Percentiles rank a stretch among this genome's conserved stretches.
These are phyloP conservation scores for Aegilops bicornis DNA, from an alignment of 176 grass and related monocot genomes.

Conservation along the genomic window DNA sequence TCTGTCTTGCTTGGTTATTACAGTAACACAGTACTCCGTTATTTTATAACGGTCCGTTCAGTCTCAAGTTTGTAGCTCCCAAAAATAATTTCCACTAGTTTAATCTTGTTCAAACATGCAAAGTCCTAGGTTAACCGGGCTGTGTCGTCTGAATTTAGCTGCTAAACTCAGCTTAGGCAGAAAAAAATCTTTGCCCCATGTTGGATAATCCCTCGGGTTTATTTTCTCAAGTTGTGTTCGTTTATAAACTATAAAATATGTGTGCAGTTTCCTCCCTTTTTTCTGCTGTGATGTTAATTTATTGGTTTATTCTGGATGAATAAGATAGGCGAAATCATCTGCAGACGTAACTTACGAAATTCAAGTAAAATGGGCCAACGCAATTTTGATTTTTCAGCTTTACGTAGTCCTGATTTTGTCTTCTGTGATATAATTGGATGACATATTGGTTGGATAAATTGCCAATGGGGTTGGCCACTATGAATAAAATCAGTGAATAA, in stretches of 20 bases:
- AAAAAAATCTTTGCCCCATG: constrained; percentile 1
- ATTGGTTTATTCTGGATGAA: not conserved
- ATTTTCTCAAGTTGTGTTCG: not conserved
- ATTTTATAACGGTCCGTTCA: not conserved
- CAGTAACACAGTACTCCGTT: too few relatives aligned
- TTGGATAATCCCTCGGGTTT: not conserved
- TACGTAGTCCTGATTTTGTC: not conserved
- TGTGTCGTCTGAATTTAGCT: not conserved
- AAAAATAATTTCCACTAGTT: not conserved
- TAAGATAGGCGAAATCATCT: not conserved
- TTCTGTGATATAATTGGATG: not conserved
- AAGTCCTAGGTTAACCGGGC: not conserved
- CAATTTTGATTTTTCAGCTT: not conserved
- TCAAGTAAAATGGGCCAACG: not conserved
- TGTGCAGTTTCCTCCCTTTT: not conserved
- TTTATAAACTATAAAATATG: not conserved
- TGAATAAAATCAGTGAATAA: not conserved
- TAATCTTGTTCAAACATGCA: not conserved
- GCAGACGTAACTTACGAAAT: not conserved
- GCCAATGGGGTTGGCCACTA: not conserved
- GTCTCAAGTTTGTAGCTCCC: not conserved
- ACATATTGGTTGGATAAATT: not conserved
- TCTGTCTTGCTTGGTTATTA: not conserved
- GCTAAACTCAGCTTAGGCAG: not conserved
- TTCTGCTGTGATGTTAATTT: not conserved